These are phyloP conservation scores for Vitellaria paradoxa DNA, from an alignment of 179 eudicot species.

Conservation along the genomic window DNA sequence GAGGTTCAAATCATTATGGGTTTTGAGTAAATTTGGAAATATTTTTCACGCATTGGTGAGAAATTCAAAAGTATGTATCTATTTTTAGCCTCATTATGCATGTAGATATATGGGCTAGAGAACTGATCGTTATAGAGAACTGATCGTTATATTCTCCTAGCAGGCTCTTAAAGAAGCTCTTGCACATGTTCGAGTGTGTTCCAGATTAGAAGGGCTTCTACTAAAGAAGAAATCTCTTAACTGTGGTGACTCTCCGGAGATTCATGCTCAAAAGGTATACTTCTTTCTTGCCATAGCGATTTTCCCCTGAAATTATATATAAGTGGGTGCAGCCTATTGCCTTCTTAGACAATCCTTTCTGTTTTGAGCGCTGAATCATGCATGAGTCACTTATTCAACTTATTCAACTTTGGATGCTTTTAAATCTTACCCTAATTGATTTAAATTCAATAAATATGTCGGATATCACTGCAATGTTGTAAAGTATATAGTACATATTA, in stretches of 20 bases:
- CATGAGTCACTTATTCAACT: no score
- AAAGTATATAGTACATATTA: neutral
- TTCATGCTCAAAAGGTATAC: conserved; percentile 70
- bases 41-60: no score
- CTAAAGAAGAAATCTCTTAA: conserved; percentile 54
- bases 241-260: conserved; percentile 63
- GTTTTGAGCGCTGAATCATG: no score
- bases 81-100: neutral
- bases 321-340: neutral
- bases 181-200: conserved; percentile 52
- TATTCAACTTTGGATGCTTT: neutral
- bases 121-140: neutral
- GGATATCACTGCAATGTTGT: neutral
- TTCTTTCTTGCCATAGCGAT: neutral
- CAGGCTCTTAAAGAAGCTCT: conserved; percentile 58
- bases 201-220: conserved; percentile 60
- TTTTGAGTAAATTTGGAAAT: neutral
- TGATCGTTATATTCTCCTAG: conserved; percentile 6
- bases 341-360: neutral
- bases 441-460: neutral
- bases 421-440: neutral
- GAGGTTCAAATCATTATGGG: neutral
- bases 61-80: neutral
- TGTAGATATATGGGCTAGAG: neutral
- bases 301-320: neutral